Base-by-base conservation (phyloP, 2,329 filamentous ascomycete species). In the Onygenales sp. region DNA sequence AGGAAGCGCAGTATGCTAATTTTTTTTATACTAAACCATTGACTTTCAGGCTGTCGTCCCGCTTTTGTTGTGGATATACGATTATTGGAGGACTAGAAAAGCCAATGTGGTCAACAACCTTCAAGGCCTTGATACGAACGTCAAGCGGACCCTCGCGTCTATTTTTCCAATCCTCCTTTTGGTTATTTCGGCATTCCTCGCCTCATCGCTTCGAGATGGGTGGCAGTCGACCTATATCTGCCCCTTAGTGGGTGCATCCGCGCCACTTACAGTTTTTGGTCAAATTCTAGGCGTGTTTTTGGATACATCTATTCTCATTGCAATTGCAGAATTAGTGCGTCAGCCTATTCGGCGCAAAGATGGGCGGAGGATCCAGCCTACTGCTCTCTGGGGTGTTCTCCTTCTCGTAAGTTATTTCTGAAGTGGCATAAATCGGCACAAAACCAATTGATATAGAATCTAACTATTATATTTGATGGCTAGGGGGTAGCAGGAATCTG, bases 181-280 rank as follows among this genome's bases (percentile, higher is more conserved):
- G 4, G 64, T 67, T 33, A 43, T 71, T 7, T 70, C 72, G 7
- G 70, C 72, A 5, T 61, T 71, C 42, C 52, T 72, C 35, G 65
- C 67, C 5, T 59, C 68, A 11, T 63, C 64, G 1, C 63, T 73
- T 13, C 62, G 67, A 7, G 55, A 61, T 41, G 69, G 65, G 44
- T 70, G 66, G 13, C 60, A 63, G 42, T 77, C 75, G 13, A 77
- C 75, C 3, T 76, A 75, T 54, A 76, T 80, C 21, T 80, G 78
- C 59, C 71, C 76, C 2, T 62, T 70, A 9, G 60, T 66, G 1
- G 65, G 69, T 33, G 58, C 63, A 14, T 65, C 70, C 39, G 60
- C 62, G 33, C 57, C 62, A 50, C 59, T 62, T 8, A 60, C 76
- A 7, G 71, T 68, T 6, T 56, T 61, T 2, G 57, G 76, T 48